Conservation (phyloP, 495 filamentous ascomycete genomes). For the Neurospora pannonica region DNA sequence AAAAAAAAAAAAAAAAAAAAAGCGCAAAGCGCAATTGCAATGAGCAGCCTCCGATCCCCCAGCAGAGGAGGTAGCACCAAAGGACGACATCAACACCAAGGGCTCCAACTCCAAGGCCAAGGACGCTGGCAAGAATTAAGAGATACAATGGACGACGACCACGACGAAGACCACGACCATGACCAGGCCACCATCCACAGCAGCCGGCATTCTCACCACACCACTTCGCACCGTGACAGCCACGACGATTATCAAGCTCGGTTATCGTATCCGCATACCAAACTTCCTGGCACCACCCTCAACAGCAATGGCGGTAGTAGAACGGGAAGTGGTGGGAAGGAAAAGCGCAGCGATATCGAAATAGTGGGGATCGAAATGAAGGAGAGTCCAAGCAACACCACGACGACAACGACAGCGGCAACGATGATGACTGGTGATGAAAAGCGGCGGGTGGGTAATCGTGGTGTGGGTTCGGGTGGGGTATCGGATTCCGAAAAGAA, state of each 20-base stretch:
- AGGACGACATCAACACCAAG: background rate
- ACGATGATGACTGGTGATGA: background rate
- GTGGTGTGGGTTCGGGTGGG: background rate
- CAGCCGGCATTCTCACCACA: background rate
- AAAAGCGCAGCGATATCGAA: background rate
- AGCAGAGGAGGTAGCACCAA: background rate
- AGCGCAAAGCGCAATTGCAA: background rate
- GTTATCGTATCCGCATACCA: background rate
- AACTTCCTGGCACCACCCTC: background rate
- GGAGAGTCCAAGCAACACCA: background rate
- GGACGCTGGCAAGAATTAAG: background rate
- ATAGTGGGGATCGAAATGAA: background rate
- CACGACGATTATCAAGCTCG: background rate
- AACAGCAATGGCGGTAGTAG: background rate
- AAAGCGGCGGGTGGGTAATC: background rate
- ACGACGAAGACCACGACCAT: background rate
- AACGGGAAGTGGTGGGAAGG: background rate
- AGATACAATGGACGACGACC: background rate
- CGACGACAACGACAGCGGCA: background rate
- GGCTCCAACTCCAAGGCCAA: background rate
- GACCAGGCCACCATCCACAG: background rate
- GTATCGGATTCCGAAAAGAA: background rate
- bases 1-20: background rate
- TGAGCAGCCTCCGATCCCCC: background rate
- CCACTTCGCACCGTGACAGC: background rate